Percentiles rank a stretch among this genome's conserved stretches.
Evolutionary conservation across 352 stramenopile species (phyloP).

Genomic region (Pythium periplocum): DNA sequence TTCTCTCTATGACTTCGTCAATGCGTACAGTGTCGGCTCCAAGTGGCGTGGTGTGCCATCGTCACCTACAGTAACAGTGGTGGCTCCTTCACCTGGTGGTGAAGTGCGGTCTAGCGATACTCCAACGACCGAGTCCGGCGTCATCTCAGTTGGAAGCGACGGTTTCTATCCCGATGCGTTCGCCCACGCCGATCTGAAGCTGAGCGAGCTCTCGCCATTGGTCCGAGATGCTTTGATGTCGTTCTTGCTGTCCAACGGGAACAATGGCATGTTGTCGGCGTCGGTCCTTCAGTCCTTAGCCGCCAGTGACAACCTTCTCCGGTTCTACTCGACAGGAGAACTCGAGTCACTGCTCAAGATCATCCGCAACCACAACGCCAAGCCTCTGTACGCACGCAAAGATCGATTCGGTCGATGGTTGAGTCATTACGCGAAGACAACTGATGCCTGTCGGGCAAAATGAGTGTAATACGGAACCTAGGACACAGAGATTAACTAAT

Average conservation of each 20-base stretch:
- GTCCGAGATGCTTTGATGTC: slow-evolving; percentile 9
- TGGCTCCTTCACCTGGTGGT: slow-evolving; percentile 2
- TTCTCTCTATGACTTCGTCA: slow-evolving; percentile 7
- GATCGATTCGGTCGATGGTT: slow-evolving; percentile 13
- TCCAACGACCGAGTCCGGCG: background rate
- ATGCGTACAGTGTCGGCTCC: slow-evolving; percentile 3
- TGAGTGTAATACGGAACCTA: slow-evolving; percentile 1
- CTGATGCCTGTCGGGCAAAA: background rate
- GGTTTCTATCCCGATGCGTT: background rate
- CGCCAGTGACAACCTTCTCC: slow-evolving; percentile 3
- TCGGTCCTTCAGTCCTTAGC: slow-evolving; percentile 1
- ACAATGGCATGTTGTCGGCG: background rate
- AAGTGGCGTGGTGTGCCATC: slow-evolving; percentile 1
- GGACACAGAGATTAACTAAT: slow-evolving; percentile 1
- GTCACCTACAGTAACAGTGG: background rate
- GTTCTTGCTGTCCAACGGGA: slow-evolving; percentile 9
- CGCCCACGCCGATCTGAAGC: background rate
- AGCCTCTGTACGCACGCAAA: slow-evolving; percentile 6
- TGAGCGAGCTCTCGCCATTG: slow-evolving; percentile 3
- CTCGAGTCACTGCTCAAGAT: slow-evolving; percentile 6
- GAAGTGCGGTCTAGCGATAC: background rate
- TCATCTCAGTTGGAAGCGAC: background rate
- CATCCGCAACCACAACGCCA: slow-evolving; percentile 6
- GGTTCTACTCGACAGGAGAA: slow-evolving; percentile 11
- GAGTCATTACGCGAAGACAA: background rate